Base-by-base conservation (phyloP, 2,329 filamentous ascomycete species). In the Ascochyta rabiei region DNA sequence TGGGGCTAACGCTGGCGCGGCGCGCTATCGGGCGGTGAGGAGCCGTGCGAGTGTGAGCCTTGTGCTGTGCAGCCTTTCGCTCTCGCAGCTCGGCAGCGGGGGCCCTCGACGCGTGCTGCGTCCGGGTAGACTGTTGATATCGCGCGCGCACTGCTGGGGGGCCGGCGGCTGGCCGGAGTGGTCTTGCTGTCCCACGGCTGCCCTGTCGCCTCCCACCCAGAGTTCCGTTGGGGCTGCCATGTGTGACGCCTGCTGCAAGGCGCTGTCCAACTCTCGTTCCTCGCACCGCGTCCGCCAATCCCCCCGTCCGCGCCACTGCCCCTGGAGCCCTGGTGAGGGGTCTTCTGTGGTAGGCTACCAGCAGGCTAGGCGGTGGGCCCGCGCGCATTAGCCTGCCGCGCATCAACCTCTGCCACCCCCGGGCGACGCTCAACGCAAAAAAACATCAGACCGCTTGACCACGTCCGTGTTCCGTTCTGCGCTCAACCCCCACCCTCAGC, bases 391-490 rank as follows among this genome's bases (percentile, higher is more conserved):
- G 63, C 58, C 53, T 60, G 64, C 63, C 53, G 56, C 43, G 33
- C 62, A 49, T 18, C 62, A 60, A 61, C 59, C 58, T 23, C 63
- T 59, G 53, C 61, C 56, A 59, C 57, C 56, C 61, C 61, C 59
- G 58, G 58, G 67, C 67, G 67, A 48, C 65, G 69, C 70, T 63
- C 52, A 55, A 64, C 64, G 62, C 48, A 70, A 69, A 54, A 72
- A 73, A 74, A 70, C 64, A 71, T 61, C 68, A 72, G 68, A 74
- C 71, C 70, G 70, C 70, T 45, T 52, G 58, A 61, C 59, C 53
- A 61, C 59, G 59, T 4, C 12, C 24, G 9, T 30, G 28, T 10
- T 10, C 4, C 4, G 4, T 30, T 5, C 4, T n/a, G n/a, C n/a
- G n/a, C n/a, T n/a, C n/a, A n/a, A n/a, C n/a, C n/a, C 7, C 9